A percentile compares a stretch with the other conserved stretches of the same genome.
phyloP scores from a whole-genome alignment of 202 grass and related monocot genomes.

The Saccharum hybrid region DNA sequence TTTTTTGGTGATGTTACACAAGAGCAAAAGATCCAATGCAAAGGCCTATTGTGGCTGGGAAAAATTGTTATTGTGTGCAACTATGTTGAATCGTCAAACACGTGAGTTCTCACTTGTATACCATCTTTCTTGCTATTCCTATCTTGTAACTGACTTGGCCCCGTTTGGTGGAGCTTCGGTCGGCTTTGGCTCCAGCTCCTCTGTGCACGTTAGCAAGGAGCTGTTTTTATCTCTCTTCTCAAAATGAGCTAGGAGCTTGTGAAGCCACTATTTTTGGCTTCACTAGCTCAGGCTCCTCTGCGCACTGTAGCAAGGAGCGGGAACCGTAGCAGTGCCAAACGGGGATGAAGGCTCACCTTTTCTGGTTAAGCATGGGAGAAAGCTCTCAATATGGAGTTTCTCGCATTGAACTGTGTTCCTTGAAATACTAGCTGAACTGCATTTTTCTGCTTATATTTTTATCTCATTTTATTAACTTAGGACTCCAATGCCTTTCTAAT shows the following conservation, averaged over 20 bases:
- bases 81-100: slow-evolving; percentile 83
- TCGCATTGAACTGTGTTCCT: neutral
- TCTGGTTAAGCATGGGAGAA: neutral
- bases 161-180: neutral
- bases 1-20: slow-evolving; percentile 99
- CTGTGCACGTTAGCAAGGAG: neutral
- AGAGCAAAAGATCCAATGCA: slow-evolving; percentile 99
- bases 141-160: slow-evolving; percentile 20
- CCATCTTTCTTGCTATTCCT: slow-evolving; percentile 36
- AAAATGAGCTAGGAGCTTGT: neutral
- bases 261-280: neutral
- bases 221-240: neutral
- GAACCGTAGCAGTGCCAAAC: neutral
- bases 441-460: slow-evolving; percentile 30
- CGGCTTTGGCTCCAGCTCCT: neutral
- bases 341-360: neutral
- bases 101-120: slow-evolving; percentile 58
- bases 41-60: slow-evolving; percentile 94
- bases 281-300: neutral
- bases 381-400: neutral
- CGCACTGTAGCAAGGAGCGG: neutral
- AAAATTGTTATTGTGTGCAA: slow-evolving; percentile 98
- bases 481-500: neutral
- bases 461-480: slow-evolving; percentile 8
- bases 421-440: slow-evolving; percentile 10